A percentile compares a stretch with the other conserved stretches of the same genome.
Evolutionary conservation across 768 basidiomycete species (phyloP).

Genomic region (Phallus indusiatus): DNA sequence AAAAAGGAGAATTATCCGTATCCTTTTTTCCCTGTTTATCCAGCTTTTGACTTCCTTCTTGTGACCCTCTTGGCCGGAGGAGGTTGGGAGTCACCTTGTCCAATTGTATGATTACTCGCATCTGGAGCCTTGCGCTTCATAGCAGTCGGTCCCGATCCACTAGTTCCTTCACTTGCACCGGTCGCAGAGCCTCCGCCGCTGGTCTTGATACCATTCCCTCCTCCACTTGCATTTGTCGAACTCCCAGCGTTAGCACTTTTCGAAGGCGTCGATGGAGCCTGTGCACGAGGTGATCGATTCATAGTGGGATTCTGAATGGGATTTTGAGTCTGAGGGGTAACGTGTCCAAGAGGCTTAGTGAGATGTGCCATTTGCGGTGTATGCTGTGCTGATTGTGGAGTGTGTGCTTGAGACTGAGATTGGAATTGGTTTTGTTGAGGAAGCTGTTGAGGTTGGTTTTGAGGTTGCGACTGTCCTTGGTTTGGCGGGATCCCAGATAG

Average conservation of each 20-base stretch:
- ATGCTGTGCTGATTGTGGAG: not conserved
- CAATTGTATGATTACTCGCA: not conserved
- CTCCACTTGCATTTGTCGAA: not conserved
- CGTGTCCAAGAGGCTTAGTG: not conserved
- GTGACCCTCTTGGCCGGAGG: slow-evolving; percentile 39
- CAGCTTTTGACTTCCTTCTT: slow-evolving; percentile 36
- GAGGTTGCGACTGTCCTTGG: slow-evolving; percentile 3
- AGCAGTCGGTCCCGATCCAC: slow-evolving; percentile 13
- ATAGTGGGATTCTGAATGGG: not conserved
- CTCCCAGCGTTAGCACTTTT: not conserved
- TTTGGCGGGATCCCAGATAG: not conserved
- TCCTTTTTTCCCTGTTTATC: slow-evolving; percentile 29
- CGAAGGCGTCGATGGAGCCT: not conserved
- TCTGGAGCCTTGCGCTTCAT: slow-evolving; percentile 26
- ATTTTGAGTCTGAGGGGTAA: not conserved
- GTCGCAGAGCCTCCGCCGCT: not conserved
- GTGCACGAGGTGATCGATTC: not conserved
- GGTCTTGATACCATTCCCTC: not conserved
- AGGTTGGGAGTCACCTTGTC: slow-evolving; percentile 17
- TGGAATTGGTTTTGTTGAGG: not conserved
- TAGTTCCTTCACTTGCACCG: not conserved
- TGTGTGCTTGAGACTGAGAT: not conserved
- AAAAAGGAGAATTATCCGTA: slow-evolving; percentile 10
- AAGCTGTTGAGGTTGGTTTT: slow-evolving; percentile 12
- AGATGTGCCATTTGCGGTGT: slow-evolving; percentile 19